A percentile compares a stretch with the other conserved stretches of the same genome.
phyloP scores from a whole-genome alignment of 2,329 filamentous ascomycete species.

The Aspergillus tamarii region DNA sequence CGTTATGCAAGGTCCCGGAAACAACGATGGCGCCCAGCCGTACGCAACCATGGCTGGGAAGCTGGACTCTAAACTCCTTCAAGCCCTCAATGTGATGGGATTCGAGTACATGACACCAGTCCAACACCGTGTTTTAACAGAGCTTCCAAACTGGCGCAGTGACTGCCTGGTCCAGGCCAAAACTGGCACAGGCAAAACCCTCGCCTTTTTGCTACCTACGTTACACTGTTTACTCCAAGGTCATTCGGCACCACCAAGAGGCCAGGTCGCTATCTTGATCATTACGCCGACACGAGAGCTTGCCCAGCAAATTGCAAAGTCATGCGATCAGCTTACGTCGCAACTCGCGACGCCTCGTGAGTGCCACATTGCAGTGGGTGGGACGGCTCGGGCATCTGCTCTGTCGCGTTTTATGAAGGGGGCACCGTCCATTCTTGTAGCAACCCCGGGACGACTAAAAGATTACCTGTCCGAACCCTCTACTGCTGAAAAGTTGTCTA shows the following conservation, averaged over 20 bases:
- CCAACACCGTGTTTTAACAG: constrained; percentile 56
- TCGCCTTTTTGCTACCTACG: constrained; percentile 53
- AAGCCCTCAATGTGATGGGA: constrained; percentile 36
- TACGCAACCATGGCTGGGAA: constrained; percentile 39
- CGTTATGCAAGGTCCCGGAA: constrained; percentile 9
- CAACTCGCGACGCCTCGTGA: constrained; percentile 42
- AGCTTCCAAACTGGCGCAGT: constrained; percentile 52
- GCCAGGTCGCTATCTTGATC: constrained; percentile 50
- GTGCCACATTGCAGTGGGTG: constrained; percentile 51
- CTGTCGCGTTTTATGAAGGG: constrained; percentile 34
- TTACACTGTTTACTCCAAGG: constrained; percentile 49
- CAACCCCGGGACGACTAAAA: constrained; percentile 52
- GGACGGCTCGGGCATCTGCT: constrained; percentile 34
- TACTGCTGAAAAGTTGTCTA: constrained; percentile 48
- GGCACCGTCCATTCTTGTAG: constrained; percentile 45
- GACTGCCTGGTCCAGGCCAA: constrained; percentile 60
- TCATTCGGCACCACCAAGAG: constrained; percentile 28
- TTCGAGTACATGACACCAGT: constrained; percentile 56
- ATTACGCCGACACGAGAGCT: constrained; percentile 55
- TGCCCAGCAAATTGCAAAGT: constrained; percentile 54
- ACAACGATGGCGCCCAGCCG: constrained; percentile 28
- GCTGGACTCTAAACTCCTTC: constrained; percentile 36
- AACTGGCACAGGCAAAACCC: constrained; percentile 56
- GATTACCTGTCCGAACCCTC: constrained; percentile 50
- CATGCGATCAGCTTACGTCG: constrained; percentile 48